Evolutionary conservation across 768 basidiomycete species (phyloP), one percentile per base, ranked within the genome.

Genomic region (Leccinum obscurum): DNA sequence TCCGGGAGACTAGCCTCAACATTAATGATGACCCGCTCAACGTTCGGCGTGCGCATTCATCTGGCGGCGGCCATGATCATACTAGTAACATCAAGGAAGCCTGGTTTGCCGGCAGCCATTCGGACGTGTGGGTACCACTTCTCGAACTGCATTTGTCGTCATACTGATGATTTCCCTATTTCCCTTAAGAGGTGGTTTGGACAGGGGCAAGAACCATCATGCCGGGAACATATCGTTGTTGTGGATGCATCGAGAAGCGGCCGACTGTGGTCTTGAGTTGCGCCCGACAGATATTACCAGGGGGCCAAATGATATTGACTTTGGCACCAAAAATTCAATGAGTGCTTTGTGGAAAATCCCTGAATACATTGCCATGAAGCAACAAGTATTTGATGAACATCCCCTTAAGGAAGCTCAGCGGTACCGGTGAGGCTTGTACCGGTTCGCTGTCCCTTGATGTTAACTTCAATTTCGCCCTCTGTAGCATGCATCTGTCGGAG

Each of bases 71-170:
- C 3, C 39, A 41, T 3, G 17, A 41, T 52, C 17, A 52, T 15
- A 32, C 35, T 7, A 41, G 39, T 4, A 86, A 85, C 87, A 20
- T 52, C 4, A 32, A 26, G 30, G 51, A 52, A 32, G 51, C 32
- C 10, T 52, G 51, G 51, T 52, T 52, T 32, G 51, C 51, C 13
- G 51, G 51, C 5, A 52, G 51, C n/a, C 51, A 52, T 17, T 32
- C 51, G 9, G 76, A 77, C 66, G 64, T 52, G 76, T 73, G 32
- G 13, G 61, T 55, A 14, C 24, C 17, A 17, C 11, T 34, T 39
- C 13, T 2, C 8, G 26, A 20, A 4, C 4, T 3, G 6, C 3
- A 26, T 41, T 28, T 3, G 39, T n/a, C 24, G 3, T 24, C 24
- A 24, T 24, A 24, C 24, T 22, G 22, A 22, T 22, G 22, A 22